Evolutionary conservation across 1,284 basidiomycete genomes (phyloP), one percentile per base, ranked within the genome.

Genomic region (Porodaedalea pini): DNA sequence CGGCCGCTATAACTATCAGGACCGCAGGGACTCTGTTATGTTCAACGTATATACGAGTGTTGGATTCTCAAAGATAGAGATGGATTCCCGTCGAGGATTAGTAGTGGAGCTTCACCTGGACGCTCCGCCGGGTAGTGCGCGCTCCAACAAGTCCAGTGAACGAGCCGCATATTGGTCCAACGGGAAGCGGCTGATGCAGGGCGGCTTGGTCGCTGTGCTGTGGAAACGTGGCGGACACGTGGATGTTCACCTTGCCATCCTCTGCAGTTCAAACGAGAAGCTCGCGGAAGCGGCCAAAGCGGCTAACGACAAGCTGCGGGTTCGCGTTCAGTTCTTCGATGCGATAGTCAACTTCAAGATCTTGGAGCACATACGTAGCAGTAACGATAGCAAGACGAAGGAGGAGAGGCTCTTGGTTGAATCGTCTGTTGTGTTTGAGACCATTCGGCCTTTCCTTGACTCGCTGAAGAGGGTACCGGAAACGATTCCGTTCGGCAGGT

Each of bases 391-490:
- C 45, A 2, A 59, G 63, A 43, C 47, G 11, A 50, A 56, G 32
- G 52, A 62, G 2, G 61, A 60, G 2, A 54, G 63, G 47, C 45
- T 84, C 2, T 69, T 85, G 7, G 68, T 86, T n/a, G 85, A 87
- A 60, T 74, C 77, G 0, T 75, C 80, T 0, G 77, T 86, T 40
- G 74, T 87, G 73, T 85, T 78, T 55, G 83, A 84, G 57, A 70
- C 81, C 0, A 77, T 84, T 32, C 73, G 81, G 2, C 85, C 86
- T 0, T 86, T 86, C 68, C 71, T 88, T 7, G 74, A 83, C 49
- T 75, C 79, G 0, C 70, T 87, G 13, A 69, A 70, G 27, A 67
- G 69, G 0, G 79, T 79, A 44, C 82, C 85, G 0, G 75, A 77
- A 45, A 66, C 68, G 0, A 57, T 87, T 0, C 85, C 84, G 0